Percentiles rank a stretch among this genome's conserved stretches.
phyloP scores from a whole-genome alignment of 495 filamentous ascomycete genomes.

The Tuber magnatum region DNA sequence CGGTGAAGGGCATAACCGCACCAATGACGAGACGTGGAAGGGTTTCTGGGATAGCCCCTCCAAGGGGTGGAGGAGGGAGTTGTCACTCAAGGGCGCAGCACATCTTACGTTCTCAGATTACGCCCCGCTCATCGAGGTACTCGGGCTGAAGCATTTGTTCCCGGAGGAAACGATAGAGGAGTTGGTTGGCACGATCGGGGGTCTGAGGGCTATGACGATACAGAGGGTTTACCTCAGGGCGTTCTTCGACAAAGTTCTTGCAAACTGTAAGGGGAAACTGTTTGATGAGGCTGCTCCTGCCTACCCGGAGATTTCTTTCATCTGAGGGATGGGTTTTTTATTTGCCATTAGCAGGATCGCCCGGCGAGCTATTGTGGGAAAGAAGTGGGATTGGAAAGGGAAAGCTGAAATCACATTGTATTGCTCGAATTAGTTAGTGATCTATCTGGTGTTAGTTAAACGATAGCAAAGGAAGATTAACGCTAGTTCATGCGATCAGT shows the following conservation, averaged over 20 bases:
- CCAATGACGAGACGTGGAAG: slow-evolving; percentile 36
- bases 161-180: slow-evolving; percentile 19
- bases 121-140: slow-evolving; percentile 23
- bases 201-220: slow-evolving; percentile 22
- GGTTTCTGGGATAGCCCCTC: slow-evolving; percentile 35
- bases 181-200: slow-evolving; percentile 34
- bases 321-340: neutral
- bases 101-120: slow-evolving; percentile 43
- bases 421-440: neutral
- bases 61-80: slow-evolving; percentile 34
- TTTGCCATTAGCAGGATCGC: neutral
- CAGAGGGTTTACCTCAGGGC: slow-evolving; percentile 37
- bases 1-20: slow-evolving; percentile 25
- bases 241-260: slow-evolving; percentile 41
- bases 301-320: slow-evolving; percentile 37
- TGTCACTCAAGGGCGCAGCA: slow-evolving; percentile 21
- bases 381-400: neutral
- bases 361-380: neutral
- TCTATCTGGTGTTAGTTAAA: neutral
- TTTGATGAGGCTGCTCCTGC: slow-evolving; percentile 22
- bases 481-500: neutral
- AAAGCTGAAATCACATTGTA: neutral
- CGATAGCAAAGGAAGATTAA: neutral
- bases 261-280: slow-evolving; percentile 14
- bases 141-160: slow-evolving; percentile 26